phyloP scores from a whole-genome alignment of 257 asterid species.

The Nemophila menziesii region DNA sequence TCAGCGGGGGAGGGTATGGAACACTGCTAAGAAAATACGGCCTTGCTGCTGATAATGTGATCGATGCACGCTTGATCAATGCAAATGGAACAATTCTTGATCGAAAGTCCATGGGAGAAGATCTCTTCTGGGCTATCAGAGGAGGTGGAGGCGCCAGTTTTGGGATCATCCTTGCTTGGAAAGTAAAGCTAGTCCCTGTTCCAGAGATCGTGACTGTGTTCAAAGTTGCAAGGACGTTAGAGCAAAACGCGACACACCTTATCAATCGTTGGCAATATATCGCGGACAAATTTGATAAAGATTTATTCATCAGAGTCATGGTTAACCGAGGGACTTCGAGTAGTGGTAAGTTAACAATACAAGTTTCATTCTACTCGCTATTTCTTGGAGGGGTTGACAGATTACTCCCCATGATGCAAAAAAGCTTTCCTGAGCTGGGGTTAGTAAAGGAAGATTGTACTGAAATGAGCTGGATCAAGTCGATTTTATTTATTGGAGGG shows the following conservation, averaged over 20 bases:
- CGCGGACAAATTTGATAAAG: conserved; percentile 25
- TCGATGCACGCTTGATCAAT: conserved; percentile 29
- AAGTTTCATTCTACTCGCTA: conserved; percentile 20
- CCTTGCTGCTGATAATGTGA: conserved; percentile 25
- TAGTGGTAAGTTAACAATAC: conserved; percentile 10
- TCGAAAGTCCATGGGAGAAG: conserved; percentile 32
- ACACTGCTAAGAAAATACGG: conserved; percentile 23
- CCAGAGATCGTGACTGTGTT: conserved; percentile 30
- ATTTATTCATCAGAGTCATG: conserved; percentile 18
- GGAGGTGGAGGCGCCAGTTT: conserved; percentile 44
- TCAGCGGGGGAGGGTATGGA: conserved; percentile 42
- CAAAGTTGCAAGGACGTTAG: conserved; percentile 19
- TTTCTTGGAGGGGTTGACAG: conserved; percentile 22
- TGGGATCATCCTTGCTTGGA: conserved; percentile 28
- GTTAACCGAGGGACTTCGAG: conserved; percentile 9
- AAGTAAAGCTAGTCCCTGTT: conserved; percentile 16
- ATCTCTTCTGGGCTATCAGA: conserved; percentile 41
- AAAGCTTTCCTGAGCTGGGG: conserved; percentile 32
- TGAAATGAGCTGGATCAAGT: conserved; percentile 38
- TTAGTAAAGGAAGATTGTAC: conserved; percentile 20
- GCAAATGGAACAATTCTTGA: conserved; percentile 23
- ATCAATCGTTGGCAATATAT: conserved; percentile 32
- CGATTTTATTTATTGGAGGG: conserved; percentile 15
- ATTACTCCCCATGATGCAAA: conserved; percentile 25
- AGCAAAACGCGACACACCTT: conserved; percentile 31